Base-by-base conservation (phyloP, 805 yeast genomes). In the Candida succiphila region DNA sequence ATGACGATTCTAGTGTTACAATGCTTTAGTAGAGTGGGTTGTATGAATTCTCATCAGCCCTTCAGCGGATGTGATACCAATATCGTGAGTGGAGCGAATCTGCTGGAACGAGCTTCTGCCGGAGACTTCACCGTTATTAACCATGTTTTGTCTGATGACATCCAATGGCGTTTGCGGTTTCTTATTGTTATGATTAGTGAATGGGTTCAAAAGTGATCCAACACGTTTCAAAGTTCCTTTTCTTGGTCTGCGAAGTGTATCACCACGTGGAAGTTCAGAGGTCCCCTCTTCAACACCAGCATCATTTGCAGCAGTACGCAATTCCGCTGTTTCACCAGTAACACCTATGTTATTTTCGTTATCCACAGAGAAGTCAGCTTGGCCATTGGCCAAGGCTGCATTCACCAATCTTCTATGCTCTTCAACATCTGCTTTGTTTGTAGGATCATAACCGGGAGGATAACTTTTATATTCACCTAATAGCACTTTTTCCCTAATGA, bases 401-500 rank as follows among this genome's bases (percentile, higher is more conserved):
- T n/a, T n/a, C 3, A 36, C 18, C 27, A 35, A 21, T 7, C 23
- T 29, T 32, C 47, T 43, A 23, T 42, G 44, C 8, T 14, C 28
- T 28, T 41, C 51, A 19, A 46, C 51, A 33, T 41, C 48, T 25
- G 54, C 63, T n/a, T 46, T 33, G 32, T 65, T 53, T 1, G 78
- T 72, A 12, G 78, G 78, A 44, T 72, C 78, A 44, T 64, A 72
- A 15, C 67, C 71, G 1, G 40, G 46, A 1, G 77, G 72, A 43
- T 67, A 71, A 25, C 51, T 58, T 31, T 60, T 62, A 46, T 62
- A 79, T 34, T 60, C 69, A 7, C 85, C 84, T 37, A 57, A 45
- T 12, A 58, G 55, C 38, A 69, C 73, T 39, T 68, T 55, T 44
- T 81, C 92, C 35, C 92, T 64, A 31, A 83, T 63, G 35, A 81